phyloP scores from a whole-genome alignment of 345 rosid genomes.

The Salix udensis region DNA sequence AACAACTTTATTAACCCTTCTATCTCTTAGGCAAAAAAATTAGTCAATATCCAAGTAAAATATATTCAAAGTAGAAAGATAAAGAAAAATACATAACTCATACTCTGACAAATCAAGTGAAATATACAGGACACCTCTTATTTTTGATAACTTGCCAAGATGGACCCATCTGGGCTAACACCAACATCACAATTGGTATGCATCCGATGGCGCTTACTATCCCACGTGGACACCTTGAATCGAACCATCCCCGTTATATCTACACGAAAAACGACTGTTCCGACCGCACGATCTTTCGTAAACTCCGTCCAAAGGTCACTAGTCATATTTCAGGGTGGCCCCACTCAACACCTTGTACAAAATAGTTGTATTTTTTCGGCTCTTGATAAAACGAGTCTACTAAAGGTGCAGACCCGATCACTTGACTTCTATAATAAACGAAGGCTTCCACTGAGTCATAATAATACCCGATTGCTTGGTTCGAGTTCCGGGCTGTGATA shows the following conservation, averaged over 20 bases:
- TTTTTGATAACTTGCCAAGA: conserved; percentile 44
- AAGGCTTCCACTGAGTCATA: conserved; percentile 49
- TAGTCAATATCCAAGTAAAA: background rate
- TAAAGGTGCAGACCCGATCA: conserved; percentile 48
- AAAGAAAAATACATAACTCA: background rate
- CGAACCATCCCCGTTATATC: conserved; percentile 50
- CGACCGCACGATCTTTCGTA: conserved; percentile 45
- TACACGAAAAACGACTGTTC: conserved; percentile 57
- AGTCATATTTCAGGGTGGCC: conserved; percentile 48
- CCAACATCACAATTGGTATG: conserved; percentile 51
- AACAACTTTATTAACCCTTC: too few relatives aligned
- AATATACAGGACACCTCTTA: conserved; percentile 71
- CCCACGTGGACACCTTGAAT: conserved; percentile 72
- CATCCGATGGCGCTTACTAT: conserved; percentile 55
- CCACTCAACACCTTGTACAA: conserved; percentile 47
- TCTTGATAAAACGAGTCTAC: conserved; percentile 48
- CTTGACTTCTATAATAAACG: conserved; percentile 58
- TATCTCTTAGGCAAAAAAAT: background rate
- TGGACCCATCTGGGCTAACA: conserved; percentile 64
- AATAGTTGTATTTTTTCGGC: conserved; percentile 63
- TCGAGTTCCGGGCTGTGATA: conserved; percentile 65
- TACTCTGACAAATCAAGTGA: conserved; percentile 36
- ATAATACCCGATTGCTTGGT: conserved; percentile 55
- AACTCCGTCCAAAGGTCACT: conserved; percentile 64
- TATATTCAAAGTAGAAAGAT: background rate